Conservation (phyloP, 2,329 filamentous ascomycete genomes). For the Talaromyces funiculosus region DNA sequence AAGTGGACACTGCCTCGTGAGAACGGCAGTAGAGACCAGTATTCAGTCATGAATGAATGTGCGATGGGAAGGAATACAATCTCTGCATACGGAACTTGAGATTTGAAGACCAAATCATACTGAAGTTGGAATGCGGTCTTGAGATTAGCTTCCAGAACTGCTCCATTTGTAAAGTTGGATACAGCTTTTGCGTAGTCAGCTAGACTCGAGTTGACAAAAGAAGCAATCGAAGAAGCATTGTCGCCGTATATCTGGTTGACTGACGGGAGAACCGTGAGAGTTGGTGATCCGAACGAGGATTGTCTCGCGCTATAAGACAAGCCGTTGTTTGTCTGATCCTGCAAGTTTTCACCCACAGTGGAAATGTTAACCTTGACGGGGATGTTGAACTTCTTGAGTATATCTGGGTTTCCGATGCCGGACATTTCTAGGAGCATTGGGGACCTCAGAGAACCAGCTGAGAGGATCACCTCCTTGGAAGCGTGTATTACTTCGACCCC, state of each 20-base stretch:
- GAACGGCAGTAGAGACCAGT: slow-evolving; percentile 27
- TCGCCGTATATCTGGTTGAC: slow-evolving; percentile 21
- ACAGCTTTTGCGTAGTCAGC: slow-evolving; percentile 19
- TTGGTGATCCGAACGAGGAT: not conserved
- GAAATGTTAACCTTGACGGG: slow-evolving; percentile 24
- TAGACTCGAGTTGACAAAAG: slow-evolving; percentile 17
- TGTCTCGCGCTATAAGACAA: not conserved
- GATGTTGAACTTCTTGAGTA: slow-evolving; percentile 24
- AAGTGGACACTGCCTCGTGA: slow-evolving; percentile 29
- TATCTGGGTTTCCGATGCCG: slow-evolving; percentile 47
- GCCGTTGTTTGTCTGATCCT: slow-evolving; percentile 38
- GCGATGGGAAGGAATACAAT: slow-evolving; percentile 20
- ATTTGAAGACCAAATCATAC: slow-evolving; percentile 25
- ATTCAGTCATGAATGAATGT: slow-evolving; percentile 19
- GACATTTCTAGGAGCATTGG: slow-evolving; percentile 56
- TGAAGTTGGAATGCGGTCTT: slow-evolving; percentile 24
- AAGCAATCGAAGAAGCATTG: slow-evolving; percentile 16
- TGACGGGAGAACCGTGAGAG: not conserved
- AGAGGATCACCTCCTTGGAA: slow-evolving; percentile 52
- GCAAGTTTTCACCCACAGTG: slow-evolving; percentile 46
- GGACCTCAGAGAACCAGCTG: slow-evolving; percentile 53
- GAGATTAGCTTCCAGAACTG: slow-evolving; percentile 19
- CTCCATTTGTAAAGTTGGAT: slow-evolving; percentile 17
- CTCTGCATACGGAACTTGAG: slow-evolving; percentile 24
- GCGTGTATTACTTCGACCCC: slow-evolving; percentile 26